Conservation (phyloP, 495 filamentous ascomycete genomes). For the Aspergillus conjunctus region DNA sequence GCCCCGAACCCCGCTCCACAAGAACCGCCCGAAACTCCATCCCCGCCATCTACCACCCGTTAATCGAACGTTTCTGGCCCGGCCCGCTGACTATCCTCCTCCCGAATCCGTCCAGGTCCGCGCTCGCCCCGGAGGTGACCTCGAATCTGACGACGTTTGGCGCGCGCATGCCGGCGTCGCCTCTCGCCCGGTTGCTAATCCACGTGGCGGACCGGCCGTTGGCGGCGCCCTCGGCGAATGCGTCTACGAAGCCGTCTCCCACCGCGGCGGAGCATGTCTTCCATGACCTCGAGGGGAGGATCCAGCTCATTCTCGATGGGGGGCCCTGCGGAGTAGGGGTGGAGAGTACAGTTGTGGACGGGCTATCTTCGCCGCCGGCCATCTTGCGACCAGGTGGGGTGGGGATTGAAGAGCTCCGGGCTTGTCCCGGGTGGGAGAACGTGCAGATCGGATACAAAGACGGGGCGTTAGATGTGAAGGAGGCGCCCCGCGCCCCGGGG, state of each 20-base stretch:
- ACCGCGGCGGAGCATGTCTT: conserved; percentile 86
- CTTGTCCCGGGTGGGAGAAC: conserved; percentile 78
- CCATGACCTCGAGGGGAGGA: conserved; percentile 81
- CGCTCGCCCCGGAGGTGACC: conserved; percentile 83
- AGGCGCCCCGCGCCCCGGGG: conserved; percentile 78
- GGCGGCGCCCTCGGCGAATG: conserved; percentile 94
- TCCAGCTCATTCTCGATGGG: conserved; percentile 87
- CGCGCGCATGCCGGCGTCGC: conserved; percentile 80
- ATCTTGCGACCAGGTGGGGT: conserved; percentile 89
- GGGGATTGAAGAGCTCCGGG: conserved; percentile 77
- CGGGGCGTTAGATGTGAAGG: conserved; percentile 42
- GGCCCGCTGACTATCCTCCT: conserved; percentile 92
- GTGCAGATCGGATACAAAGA: conserved; percentile 77
- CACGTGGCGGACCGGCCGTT: conserved; percentile 73
- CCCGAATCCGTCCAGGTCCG: conserved; percentile 68
- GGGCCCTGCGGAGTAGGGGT: conserved; percentile 85
- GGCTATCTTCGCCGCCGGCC: conserved; percentile 74
- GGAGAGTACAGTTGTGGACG: conserved; percentile 96
- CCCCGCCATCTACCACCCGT: conserved; percentile 76
- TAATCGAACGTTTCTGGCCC: conserved; percentile 90
- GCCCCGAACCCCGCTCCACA: conserved; percentile 23
- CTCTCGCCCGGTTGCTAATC: conserved; percentile 85
- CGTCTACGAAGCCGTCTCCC: conserved; percentile 86
- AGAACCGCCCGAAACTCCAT: conserved; percentile 52
- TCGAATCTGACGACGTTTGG: conserved; percentile 83